These are phyloP conservation scores for Rubia tinctorum DNA, from an alignment of 305 asterid species.

Conservation along the genomic window DNA sequence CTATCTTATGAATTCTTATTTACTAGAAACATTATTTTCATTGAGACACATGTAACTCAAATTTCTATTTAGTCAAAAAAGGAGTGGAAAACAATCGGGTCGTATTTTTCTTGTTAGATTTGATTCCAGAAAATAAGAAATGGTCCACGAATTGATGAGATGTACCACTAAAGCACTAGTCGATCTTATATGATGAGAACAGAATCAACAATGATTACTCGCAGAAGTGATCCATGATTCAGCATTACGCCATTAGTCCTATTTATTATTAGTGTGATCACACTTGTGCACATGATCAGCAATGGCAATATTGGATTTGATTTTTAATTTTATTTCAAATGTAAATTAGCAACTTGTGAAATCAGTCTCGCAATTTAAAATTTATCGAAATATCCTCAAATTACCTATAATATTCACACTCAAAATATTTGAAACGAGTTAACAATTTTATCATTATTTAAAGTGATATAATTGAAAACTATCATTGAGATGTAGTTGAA, in stretches of 20 bases:
- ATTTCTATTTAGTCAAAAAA: background rate
- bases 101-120: constrained; percentile 5
- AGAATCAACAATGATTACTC: constrained; percentile 21
- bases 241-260: background rate
- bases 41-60: background rate
- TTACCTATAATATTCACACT: too few relatives aligned
- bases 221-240: constrained; percentile 5
- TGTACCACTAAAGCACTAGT: constrained; percentile 22
- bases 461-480: too few relatives aligned
- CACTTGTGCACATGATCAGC: background rate
- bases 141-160: constrained; percentile 15
- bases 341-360: too few relatives aligned
- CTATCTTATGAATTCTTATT: background rate
- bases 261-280: background rate
- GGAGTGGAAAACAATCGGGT: background rate
- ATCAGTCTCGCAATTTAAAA: too few relatives aligned
- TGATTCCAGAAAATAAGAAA: background rate
- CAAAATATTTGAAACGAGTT: too few relatives aligned
- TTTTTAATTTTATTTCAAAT: too few relatives aligned
- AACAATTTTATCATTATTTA: too few relatives aligned
- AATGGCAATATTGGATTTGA: background rate
- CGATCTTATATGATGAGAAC: constrained; percentile 13
- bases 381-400: too few relatives aligned
- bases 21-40: background rate
- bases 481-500: too few relatives aligned